Evolutionary conservation across 148 eudicot genomes (phyloP), one percentile per base, ranked within the genome.

Genomic region (Heliosperma pusillum): DNA sequence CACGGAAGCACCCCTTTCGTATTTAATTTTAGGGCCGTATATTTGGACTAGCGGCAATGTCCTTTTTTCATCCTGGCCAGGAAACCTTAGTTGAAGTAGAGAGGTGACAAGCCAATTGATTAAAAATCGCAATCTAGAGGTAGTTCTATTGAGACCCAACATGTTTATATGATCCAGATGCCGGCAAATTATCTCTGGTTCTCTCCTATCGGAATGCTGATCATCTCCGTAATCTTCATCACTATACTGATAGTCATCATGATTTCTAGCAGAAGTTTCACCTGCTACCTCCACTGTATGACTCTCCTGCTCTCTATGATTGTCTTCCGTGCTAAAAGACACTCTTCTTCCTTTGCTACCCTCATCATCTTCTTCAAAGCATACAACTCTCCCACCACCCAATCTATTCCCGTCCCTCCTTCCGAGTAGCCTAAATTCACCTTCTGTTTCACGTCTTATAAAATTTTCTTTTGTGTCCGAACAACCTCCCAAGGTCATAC

Each of bases 61-160:
- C 47, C 70, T 69, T 7, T 81, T 75, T 50, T 80, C 90, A 75
- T 88, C 85, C n/a, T 87, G 72, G 47, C 86, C 82, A 44, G 75
- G 86, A 72, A 88, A 69, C 76, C 89, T 89, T 74, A 95, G 79
- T 61, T 92, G 97, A 69, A 92, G 83, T 64, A 95, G 74, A 0
- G 98, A 95, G 22, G 98, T 92, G 40, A 92, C 97, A 0, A 95
- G 91, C 98, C 98, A 95, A 71, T 92, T 95, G 59, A 90, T 84
- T 85, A 95, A 82, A 82, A 88, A 95, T 44, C 96, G 86, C 40
- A 90, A 83, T 70, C 98, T 83, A 17, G 87, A 82, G 33, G 97
- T 92, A 12, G 97, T 95, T 80, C 87, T 87, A 82, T 90, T 92
- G 55, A 95, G 93, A 7, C 98, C 97, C 87, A 92, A 80, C 92